Base-by-base conservation (phyloP, 2,329 filamentous ascomycete species). In the Colletotrichum ledebouriae region DNA sequence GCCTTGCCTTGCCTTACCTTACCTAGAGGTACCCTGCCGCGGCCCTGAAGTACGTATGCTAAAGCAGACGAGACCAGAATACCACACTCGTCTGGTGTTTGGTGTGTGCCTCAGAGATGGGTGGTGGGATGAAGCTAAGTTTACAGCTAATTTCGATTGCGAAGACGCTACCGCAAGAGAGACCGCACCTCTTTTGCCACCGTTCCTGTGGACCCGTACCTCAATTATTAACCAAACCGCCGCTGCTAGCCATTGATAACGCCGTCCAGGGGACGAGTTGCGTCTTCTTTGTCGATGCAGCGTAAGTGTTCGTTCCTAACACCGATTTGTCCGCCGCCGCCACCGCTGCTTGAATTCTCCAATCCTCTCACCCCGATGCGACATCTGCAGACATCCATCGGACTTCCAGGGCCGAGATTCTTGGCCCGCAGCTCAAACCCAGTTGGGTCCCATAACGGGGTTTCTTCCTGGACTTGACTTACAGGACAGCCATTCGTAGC, bases 71-170 rank as follows among this genome's bases (percentile, higher is more conserved):
- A 2, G 17, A 17, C 17, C 17, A 17, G 17, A 17, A 62, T 34
- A 66, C 44, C 37, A 41, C n/a, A 29, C 59, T 53, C 64, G 60
- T 67, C 64, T 64, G 53, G 39, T 39, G 52, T 39, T 29, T 55
- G 52, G 17, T 55, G 34, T 67, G 60, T 67, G 59, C 64, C 56
- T 64, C 53, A 64, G 44, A 55, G 52, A 46, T 59, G 60, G 60
- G 53, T 22, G 22, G 22, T 64, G 60, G 53, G 65, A 68, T 46
- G 60, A 68, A 59, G 65, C 60, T 68, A 68, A 60, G 13, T 46
- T 58, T 49, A 60, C 65, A 41, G 47, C 60, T 68, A 64, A 59
- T 68, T 65, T 65, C 47, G 63, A 55, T 61, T 61, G 22, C 52
- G 47, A 44, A 58, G 60, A 39, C 64, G 63, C 60, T 22, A 55